Base-by-base conservation (phyloP, 805 yeast species). In the Teunomyces atbi region DNA sequence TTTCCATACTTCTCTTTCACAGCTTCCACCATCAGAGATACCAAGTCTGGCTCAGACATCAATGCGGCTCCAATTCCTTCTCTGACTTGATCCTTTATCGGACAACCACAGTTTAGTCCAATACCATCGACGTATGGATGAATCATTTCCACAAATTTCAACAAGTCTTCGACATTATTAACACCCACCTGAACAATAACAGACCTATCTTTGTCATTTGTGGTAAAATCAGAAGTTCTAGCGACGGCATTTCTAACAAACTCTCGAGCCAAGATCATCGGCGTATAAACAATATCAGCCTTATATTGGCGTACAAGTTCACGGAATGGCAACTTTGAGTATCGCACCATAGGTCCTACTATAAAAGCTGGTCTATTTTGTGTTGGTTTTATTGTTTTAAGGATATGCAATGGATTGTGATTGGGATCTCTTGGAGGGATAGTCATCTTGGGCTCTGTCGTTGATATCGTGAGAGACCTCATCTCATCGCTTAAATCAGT, bases 61-160 rank as follows among this genome's bases (percentile, higher is more conserved):
- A 94, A 73, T 0, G 97, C 97, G 2, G 97, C 97, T 4, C 99
- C 99, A 12, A 94, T 91, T 19, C 98, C 99, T 62, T 90, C 97
- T 37, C 96, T 75, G 11, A 89, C 87, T 64, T 94, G 98, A 53
- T 92, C 98, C 51, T 84, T 86, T 43, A 94, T 90, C 1, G 99
- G 99, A 68, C 99, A 94, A 0, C 99, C 99, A 66, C 98, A 94
- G 71, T 94, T 94, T 47, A 94, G 75, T 0, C 98, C 97, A 35
- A 94, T 82, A 0, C 95, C 99, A 66, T 92, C 97, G 40, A 88
- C 91, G 60, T 81, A 89, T 0, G 96, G 96, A 47, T 79, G 79
- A n/a, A 91, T 81, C 90, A 94, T 83, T 44, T 86, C 89, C 3
- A 89, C 89, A 60, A 92, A 89, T 49, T 92, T 76, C 19, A 87